phyloP scores from a whole-genome alignment of 768 basidiomycete species.

The Suillus plorans region DNA sequence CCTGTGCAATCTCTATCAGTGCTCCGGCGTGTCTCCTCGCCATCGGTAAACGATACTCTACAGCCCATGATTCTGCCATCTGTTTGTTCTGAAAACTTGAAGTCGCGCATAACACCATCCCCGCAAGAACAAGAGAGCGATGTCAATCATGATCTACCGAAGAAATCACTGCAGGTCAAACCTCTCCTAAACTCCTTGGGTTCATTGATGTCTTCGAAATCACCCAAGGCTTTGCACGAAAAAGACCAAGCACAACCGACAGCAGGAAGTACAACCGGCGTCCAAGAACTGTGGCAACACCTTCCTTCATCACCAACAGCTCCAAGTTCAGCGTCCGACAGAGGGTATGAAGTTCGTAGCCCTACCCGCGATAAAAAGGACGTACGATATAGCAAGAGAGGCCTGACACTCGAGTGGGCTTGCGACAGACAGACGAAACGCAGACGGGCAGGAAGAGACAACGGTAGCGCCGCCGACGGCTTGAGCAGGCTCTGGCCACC shows the following conservation, averaged over 20 bases:
- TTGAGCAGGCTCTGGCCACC: background rate
- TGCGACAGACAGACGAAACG: constrained; percentile 42
- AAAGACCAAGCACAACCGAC: background rate
- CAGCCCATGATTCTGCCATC: background rate
- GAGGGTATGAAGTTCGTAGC: background rate
- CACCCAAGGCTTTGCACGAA: background rate
- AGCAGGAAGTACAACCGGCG: background rate
- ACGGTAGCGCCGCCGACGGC: background rate
- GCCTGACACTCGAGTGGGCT: constrained; percentile 45
- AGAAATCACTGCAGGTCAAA: constrained; percentile 16
- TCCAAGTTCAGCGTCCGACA: background rate
- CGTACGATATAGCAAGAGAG: constrained; percentile 18
- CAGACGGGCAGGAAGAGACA: constrained; percentile 23
- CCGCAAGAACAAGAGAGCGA: background rate
- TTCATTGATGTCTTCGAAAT: constrained; percentile 12
- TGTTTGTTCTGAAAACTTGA: background rate
- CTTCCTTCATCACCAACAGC: constrained; percentile 10
- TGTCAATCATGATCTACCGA: background rate
- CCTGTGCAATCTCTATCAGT: constrained; percentile 16
- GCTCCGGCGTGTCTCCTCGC: constrained; percentile 30
- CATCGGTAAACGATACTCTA: constrained; percentile 14
- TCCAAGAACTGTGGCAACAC: constrained; percentile 9
- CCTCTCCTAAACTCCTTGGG: constrained; percentile 23
- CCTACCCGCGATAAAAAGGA: constrained; percentile 2
- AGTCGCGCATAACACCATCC: background rate